These are phyloP conservation scores for Pneumocystis carinii DNA, from an alignment of 1,139 yeast genomes.

Conservation along the genomic window DNA sequence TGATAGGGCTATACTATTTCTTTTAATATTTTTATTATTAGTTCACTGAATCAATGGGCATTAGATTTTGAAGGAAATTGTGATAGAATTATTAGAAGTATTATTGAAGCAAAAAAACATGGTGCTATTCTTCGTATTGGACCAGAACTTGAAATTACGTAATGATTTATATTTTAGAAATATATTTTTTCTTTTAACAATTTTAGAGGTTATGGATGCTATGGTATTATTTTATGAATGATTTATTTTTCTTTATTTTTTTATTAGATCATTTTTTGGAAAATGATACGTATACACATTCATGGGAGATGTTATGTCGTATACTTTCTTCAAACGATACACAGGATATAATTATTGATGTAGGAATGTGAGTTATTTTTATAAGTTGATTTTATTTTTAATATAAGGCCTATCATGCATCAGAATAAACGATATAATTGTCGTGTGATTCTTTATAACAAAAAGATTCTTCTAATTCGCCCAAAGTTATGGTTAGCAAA, in stretches of 20 bases:
- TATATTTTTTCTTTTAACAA: not conserved
- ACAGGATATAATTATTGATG: slow-evolving; percentile 63
- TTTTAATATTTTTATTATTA: slow-evolving; percentile 24
- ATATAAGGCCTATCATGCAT: slow-evolving; percentile 51
- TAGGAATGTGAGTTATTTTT: slow-evolving; percentile 44
- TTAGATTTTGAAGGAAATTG: slow-evolving; percentile 94
- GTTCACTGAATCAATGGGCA: slow-evolving; percentile 85
- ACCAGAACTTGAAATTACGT: slow-evolving; percentile 82
- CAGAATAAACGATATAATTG: slow-evolving; percentile 83
- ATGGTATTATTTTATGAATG: slow-evolving; percentile 19
- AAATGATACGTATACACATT: slow-evolving; percentile 71
- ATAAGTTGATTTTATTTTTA: not conserved
- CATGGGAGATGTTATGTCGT: slow-evolving; percentile 85
- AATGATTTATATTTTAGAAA: slow-evolving; percentile 12
- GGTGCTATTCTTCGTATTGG: slow-evolving; percentile 86
- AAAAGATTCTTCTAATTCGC: slow-evolving; percentile 65
- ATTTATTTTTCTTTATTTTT: not conserved
- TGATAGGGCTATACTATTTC: not conserved
- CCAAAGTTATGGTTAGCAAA: slow-evolving; percentile 89
- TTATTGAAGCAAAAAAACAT: slow-evolving; percentile 52
- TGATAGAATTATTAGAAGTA: slow-evolving; percentile 73
- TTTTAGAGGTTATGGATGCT: slow-evolving; percentile 50
- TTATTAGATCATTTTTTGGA: slow-evolving; percentile 70
- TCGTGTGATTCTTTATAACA: slow-evolving; percentile 66
- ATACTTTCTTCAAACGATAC: slow-evolving; percentile 54